Evolutionary conservation across 1,139 yeast species (phyloP).

Genomic region (Diutina sp.): DNA sequence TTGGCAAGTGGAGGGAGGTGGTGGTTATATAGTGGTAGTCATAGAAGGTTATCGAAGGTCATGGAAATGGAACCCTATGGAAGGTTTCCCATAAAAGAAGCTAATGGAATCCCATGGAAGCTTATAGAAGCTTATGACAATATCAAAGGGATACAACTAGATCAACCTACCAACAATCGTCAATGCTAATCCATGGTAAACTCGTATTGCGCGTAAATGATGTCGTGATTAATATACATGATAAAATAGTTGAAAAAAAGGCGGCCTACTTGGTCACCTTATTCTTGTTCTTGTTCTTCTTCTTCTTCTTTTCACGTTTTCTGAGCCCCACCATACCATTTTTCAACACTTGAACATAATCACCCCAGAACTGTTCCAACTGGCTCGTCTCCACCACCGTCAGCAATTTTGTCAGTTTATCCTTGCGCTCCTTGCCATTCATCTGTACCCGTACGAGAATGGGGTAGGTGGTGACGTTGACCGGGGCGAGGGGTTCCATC

Average conservation of each 20-base stretch:
- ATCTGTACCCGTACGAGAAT: slow-evolving; percentile 1
- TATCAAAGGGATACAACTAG: not conserved
- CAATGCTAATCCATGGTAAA: too few relatives aligned
- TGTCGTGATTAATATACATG: not conserved
- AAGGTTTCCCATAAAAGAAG: not conserved
- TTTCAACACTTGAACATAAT: slow-evolving; percentile 53
- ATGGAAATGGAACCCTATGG: not conserved
- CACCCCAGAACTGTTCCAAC: slow-evolving; percentile 57
- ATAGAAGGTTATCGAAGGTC: not conserved
- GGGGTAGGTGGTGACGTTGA: not conserved
- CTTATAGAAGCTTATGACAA: not conserved
- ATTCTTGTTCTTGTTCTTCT: slow-evolving; percentile 23
- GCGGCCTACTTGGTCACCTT: slow-evolving; percentile 11
- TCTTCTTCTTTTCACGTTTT: slow-evolving; percentile 43
- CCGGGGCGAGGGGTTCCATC: slow-evolving; percentile 4
- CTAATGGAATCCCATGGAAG: not conserved
- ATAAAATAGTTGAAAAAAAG: not conserved
- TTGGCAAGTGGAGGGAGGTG: not conserved
- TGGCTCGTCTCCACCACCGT: slow-evolving; percentile 49
- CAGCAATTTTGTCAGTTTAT: slow-evolving; percentile 29
- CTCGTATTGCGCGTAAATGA: too few relatives aligned
- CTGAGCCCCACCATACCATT: slow-evolving; percentile 46
- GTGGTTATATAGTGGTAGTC: not conserved
- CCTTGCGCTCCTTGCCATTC: not conserved
- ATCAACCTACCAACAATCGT: not conserved